A percentile compares a stretch with the other conserved stretches of the same genome.
phyloP scores from a whole-genome alignment of 139 green algal genomes.

The Pseudopediastrum boryanum region DNA sequence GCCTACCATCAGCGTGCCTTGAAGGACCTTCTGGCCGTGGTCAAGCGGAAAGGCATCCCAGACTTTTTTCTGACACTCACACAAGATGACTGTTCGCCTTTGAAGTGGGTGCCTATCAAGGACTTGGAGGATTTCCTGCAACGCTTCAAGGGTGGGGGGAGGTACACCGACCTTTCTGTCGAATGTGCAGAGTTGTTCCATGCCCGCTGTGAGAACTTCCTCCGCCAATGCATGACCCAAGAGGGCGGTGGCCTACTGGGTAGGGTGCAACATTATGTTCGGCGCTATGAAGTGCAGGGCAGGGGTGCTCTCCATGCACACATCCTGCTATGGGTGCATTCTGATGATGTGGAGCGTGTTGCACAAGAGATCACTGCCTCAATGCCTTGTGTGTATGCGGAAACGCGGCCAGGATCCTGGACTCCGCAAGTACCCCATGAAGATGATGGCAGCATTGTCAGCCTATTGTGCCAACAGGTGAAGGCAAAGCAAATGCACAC shows the following conservation, averaged over 20 bases:
- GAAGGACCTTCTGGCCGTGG: slow-evolving; percentile 1
- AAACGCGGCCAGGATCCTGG: no score
- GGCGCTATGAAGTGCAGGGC: neutral
- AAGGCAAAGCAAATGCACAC: neutral
- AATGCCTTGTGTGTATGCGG: no score
- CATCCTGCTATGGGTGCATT: neutral
- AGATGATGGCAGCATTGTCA: neutral
- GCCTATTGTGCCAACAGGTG: neutral
- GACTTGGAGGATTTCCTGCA: neutral
- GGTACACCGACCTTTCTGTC: neutral
- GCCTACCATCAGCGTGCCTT: neutral
- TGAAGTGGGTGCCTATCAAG: neutral
- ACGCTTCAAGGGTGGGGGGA: neutral
- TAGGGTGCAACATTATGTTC: neutral
- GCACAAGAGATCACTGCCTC: neutral
- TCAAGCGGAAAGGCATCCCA: neutral
- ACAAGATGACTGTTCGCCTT: neutral
- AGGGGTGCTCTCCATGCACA: neutral
- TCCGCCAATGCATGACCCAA: neutral
- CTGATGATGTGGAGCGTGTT: neutral
- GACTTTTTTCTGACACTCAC: neutral
- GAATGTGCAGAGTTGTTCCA: neutral
- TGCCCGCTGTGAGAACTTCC: neutral
- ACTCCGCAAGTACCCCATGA: neutral
- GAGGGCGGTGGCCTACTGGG: neutral